A percentile compares a stretch with the other conserved stretches of the same genome.
phyloP scores from a whole-genome alignment of 371 early-diverging fungal species.

The Mucor saturninus region DNA sequence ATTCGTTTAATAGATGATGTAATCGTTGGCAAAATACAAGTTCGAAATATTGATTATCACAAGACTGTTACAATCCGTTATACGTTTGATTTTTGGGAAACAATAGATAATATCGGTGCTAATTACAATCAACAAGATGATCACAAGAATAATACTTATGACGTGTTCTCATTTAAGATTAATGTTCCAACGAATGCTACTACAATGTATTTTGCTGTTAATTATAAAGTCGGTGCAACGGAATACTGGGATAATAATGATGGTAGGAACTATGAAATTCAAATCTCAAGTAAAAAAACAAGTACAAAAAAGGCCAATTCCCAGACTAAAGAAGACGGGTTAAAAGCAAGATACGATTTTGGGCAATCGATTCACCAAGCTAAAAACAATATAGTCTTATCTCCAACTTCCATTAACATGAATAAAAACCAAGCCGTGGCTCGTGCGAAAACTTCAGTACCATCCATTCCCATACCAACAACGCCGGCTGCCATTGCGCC shows the following conservation, averaged over 20 bases:
- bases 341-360: conserved; percentile 29
- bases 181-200: conserved; percentile 32
- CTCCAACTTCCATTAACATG: background rate
- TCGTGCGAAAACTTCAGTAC: background rate
- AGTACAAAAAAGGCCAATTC: background rate
- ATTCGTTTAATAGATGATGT: conserved; percentile 11
- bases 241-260: conserved; percentile 35
- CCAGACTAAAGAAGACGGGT: conserved; percentile 8
- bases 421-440: background rate
- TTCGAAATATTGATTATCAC: conserved; percentile 76
- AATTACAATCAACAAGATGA: conserved; percentile 15
- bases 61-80: conserved; percentile 69
- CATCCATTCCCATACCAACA: background rate
- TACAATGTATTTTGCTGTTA: conserved; percentile 41
- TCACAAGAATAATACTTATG: conserved; percentile 19
- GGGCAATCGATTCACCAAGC: conserved; percentile 24
- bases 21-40: conserved; percentile 54
- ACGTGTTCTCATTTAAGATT: conserved; percentile 27
- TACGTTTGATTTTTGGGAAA: conserved; percentile 70
- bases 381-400: conserved; percentile 6
- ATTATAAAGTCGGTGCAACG: conserved; percentile 35
- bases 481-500: background rate
- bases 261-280: conserved; percentile 28
- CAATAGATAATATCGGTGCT: conserved; percentile 32
- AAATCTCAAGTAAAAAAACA: conserved; percentile 4